A percentile compares a stretch with the other conserved stretches of the same genome.
These are phyloP conservation scores for Alternaria arbusti DNA, from an alignment of 2,329 filamentous ascomycete genomes.

Conservation along the genomic window DNA sequence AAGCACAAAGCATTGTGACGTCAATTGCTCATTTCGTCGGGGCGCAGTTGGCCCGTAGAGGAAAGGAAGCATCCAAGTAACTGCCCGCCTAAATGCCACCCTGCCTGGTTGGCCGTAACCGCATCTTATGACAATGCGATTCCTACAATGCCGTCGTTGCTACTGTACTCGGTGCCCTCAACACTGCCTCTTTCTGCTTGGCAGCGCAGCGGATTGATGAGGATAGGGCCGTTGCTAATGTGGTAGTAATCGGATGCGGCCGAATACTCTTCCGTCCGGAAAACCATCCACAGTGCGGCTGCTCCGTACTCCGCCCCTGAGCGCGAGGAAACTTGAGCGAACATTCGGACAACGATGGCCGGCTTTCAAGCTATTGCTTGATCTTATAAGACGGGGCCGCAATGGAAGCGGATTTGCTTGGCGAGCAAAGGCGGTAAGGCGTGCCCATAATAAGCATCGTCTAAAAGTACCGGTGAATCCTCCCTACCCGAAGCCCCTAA, in stretches of 20 bases:
- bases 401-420: neutral
- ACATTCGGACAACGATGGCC: neutral
- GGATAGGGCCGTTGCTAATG: neutral
- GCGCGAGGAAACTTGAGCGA: neutral
- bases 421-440: neutral
- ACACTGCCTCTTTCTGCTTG: neutral
- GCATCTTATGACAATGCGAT: conserved; percentile 2
- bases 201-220: neutral
- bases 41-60: neutral
- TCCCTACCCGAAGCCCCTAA: neutral
- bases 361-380: neutral
- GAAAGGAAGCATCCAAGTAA: neutral
- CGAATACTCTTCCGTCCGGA: neutral
- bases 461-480: neutral
- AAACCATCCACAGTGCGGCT: neutral
- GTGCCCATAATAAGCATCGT: neutral
- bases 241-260: neutral
- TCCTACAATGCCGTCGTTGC: neutral
- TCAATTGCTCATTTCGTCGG: conserved; percentile 1
- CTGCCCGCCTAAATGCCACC: conserved; percentile 2
- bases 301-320: neutral
- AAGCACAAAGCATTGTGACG: conserved; percentile 2
- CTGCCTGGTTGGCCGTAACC: neutral
- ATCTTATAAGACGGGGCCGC: neutral
- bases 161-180: neutral